These are phyloP conservation scores for Pseudonitzschia multistriata DNA, from an alignment of 108 stramenopile genomes.

Conservation along the genomic window DNA sequence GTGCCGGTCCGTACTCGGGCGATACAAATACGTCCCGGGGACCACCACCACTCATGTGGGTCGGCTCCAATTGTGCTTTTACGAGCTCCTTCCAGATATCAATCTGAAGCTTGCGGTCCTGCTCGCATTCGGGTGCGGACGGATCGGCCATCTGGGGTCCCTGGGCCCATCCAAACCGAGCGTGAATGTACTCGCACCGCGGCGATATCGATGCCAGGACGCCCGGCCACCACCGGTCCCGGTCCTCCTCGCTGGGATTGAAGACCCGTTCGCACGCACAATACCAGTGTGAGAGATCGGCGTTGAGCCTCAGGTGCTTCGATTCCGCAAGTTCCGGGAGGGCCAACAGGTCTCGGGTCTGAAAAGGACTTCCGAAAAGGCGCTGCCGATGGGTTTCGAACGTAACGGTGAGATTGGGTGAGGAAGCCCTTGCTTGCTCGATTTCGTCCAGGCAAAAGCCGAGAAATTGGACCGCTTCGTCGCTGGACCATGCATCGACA, in stretches of 20 bases:
- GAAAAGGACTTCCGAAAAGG: slow-evolving; percentile 29
- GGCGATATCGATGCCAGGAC: slow-evolving; percentile 4
- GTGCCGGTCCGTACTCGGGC: slow-evolving; percentile 27
- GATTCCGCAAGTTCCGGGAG: not conserved
- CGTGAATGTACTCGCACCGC: slow-evolving; percentile 22
- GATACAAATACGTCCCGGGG: slow-evolving; percentile 8
- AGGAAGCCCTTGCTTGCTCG: slow-evolving; percentile 13
- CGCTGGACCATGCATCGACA: slow-evolving; percentile 27
- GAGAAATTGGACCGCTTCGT: slow-evolving; percentile 17
- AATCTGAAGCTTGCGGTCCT: slow-evolving; percentile 17
- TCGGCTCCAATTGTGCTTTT: slow-evolving; percentile 10
- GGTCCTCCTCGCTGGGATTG: not conserved
- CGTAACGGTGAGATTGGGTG: not conserved
- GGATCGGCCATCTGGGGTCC: slow-evolving; percentile 30
- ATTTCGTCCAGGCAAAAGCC: slow-evolving; percentile 17
- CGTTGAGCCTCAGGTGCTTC: slow-evolving; percentile 19
- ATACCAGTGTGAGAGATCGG: slow-evolving; percentile 30
- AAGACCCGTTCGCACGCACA: slow-evolving; percentile 27
- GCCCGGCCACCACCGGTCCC: slow-evolving; percentile 30
- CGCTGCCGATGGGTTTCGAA: slow-evolving; percentile 34
- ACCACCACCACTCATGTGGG: not conserved
- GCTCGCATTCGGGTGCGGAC: slow-evolving; percentile 18
- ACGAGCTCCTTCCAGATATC: slow-evolving; percentile 13
- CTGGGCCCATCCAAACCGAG: slow-evolving; percentile 26
- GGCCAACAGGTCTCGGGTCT: slow-evolving; percentile 22